phyloP scores from a whole-genome alignment of 441 rosid genomes.

The Kokia cookei region DNA sequence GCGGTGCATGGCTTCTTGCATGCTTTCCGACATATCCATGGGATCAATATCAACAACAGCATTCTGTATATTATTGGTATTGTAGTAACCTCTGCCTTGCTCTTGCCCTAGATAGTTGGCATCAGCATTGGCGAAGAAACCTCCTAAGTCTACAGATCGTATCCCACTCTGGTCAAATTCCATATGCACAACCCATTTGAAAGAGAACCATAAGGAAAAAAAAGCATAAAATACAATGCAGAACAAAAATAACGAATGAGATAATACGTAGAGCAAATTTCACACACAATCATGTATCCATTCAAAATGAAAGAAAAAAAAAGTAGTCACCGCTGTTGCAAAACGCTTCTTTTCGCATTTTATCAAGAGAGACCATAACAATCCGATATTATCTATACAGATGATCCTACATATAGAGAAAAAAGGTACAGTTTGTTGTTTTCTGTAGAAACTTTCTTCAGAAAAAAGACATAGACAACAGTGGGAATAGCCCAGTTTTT shows the following conservation, averaged over 20 bases:
- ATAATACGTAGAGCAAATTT: background rate
- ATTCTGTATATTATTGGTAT: conserved; percentile 31
- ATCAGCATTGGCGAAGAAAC: conserved; percentile 70
- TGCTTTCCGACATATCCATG: conserved; percentile 94
- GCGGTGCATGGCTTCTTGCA: conserved; percentile 97
- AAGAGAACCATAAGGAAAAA: conserved; percentile 9
- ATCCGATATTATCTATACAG: background rate
- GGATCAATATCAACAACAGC: conserved; percentile 54
- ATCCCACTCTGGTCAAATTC: conserved; percentile 51
- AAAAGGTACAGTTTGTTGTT: background rate
- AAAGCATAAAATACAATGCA: background rate
- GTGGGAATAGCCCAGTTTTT: no score
- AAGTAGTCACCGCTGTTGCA: background rate
- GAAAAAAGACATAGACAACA: no score
- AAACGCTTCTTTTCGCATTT: background rate
- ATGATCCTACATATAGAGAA: background rate
- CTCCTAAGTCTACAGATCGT: conserved; percentile 61
- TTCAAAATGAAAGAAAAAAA: background rate
- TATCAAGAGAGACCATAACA: background rate
- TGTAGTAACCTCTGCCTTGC: conserved; percentile 36
- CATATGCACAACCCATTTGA: conserved; percentile 7
- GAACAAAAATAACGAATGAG: background rate
- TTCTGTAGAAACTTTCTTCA: background rate
- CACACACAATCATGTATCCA: background rate
- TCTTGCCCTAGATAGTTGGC: conserved; percentile 45